Evolutionary conservation across 1,284 basidiomycete genomes (phyloP).

Genomic region (Ceraceosorus guamensis): DNA sequence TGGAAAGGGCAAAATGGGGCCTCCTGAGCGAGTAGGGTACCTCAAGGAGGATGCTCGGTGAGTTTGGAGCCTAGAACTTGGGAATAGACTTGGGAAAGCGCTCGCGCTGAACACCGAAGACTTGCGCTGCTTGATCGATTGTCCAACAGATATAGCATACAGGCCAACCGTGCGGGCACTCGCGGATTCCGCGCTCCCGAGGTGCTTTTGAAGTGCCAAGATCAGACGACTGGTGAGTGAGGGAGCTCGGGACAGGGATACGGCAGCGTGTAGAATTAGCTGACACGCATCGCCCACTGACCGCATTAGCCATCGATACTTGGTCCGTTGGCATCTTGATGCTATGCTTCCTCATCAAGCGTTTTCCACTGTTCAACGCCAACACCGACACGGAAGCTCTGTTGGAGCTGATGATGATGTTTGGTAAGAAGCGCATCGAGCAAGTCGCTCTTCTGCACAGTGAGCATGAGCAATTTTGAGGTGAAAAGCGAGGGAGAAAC

Average conservation of each 20-base stretch:
- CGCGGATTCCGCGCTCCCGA: conserved; percentile 95
- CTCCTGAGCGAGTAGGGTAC: conserved; percentile 41
- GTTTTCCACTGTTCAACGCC: conserved; percentile 92
- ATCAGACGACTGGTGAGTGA: conserved; percentile 73
- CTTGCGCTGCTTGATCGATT: not conserved
- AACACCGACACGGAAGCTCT: conserved; percentile 90
- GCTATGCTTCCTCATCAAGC: conserved; percentile 80
- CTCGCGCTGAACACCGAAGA: not conserved
- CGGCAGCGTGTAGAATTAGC: not conserved
- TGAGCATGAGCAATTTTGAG: conserved; percentile 26
- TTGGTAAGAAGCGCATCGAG: conserved; percentile 78
- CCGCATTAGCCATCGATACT: conserved; percentile 72
- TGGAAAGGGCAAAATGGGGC: conserved; percentile 26
- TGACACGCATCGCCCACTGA: not conserved
- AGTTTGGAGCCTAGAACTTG: not conserved
- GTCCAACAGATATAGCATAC: conserved; percentile 61
- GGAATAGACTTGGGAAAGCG: not conserved
- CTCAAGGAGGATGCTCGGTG: conserved; percentile 33
- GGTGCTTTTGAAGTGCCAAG: conserved; percentile 87
- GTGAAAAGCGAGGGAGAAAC: not conserved
- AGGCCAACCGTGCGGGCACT: conserved; percentile 93
- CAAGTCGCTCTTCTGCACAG: conserved; percentile 76
- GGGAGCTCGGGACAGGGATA: too few relatives aligned
- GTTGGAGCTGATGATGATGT: conserved; percentile 83
- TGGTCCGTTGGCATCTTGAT: conserved; percentile 93